Base-by-base conservation (phyloP, 768 basidiomycete genomes). In the Rhodosporidiobolus odoratus region DNA sequence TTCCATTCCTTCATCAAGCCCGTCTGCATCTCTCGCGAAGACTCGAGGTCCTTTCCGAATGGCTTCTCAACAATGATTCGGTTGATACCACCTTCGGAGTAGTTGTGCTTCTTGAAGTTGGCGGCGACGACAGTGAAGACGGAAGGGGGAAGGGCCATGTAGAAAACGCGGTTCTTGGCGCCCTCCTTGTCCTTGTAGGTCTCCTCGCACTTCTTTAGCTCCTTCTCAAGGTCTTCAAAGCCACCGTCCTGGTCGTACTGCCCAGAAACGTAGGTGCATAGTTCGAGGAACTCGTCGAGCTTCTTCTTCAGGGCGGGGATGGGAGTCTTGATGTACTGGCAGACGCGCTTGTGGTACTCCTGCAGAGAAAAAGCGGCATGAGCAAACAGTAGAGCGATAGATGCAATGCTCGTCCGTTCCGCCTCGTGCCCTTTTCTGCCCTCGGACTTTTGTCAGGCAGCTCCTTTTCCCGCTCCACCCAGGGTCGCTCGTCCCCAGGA, bases 21-120 rank as follows among this genome's bases (percentile, higher is more conserved):
- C 30, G 81, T 78, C 67, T 97, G 85, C 67, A 99, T 87, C 70
- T 85, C 84, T 58, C 89, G 85, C 65, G 89, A 90, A 15, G 90
- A 91, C 0, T 90, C 86, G 71, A 90, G 85, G 76, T 99, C 95
- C 79, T 92, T 96, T 43, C 95, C 95, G 78, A 99, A 99, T 2
- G 95, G 95, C 81, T 99, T 99, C 82, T 99, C 95, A 75, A 99
- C 88, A 78, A 99, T 92, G 80, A 99, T 87, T 63, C 95, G 87
- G 81, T 92, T 94, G 79, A 87, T 79, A 30, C 92, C 93, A 40
- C 82, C 84, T 40, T 81, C 83, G 34, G 84, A 74, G 80, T 98
- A 94, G 80, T 88, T 90, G 78, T 88, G 84, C 76, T 88, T 86
- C 80, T 88, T 93, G 75, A 94, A 80, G 76, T 91, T 87, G 79